These are phyloP conservation scores for Dryas octopetala DNA, from an alignment of 306 rosid genomes.

Conservation along the genomic window DNA sequence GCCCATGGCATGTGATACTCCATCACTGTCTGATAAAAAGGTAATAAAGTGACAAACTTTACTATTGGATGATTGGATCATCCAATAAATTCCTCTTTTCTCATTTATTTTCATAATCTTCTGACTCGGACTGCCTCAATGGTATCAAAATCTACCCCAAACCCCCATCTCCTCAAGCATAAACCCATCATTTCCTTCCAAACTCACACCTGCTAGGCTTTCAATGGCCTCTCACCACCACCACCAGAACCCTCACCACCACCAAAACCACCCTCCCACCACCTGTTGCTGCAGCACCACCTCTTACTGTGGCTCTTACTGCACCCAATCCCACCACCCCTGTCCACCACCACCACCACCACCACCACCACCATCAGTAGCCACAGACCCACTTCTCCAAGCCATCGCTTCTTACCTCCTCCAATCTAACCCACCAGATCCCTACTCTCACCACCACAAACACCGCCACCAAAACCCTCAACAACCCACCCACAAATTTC, in stretches of 20 bases:
- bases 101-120: too few relatives aligned
- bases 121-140: neutral
- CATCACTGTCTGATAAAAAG: neutral
- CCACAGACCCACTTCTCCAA: conserved; percentile 53
- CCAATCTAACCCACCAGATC: conserved; percentile 34
- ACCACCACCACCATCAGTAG: conserved; percentile 31
- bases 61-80: neutral
- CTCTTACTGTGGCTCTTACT: conserved; percentile 33
- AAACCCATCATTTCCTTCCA: neutral
- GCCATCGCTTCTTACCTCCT: conserved; percentile 48
- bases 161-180: neutral
- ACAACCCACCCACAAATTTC: conserved; percentile 24
- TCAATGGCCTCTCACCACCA: conserved; percentile 61
- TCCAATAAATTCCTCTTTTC: neutral
- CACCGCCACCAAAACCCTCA: conserved; percentile 24
- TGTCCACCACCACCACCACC: conserved; percentile 30
- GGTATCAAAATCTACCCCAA: neutral
- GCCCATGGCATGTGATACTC: conserved; percentile 1
- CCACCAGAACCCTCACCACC: conserved; percentile 32
- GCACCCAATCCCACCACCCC: conserved; percentile 32
- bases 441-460: conserved; percentile 19
- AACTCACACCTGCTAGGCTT: neutral
- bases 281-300: conserved; percentile 27
- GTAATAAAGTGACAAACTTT: neutral
- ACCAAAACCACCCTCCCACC: conserved; percentile 22